Percentiles rank a stretch among this genome's conserved stretches.
These are phyloP conservation scores for Geotrichum carabidarum DNA, from an alignment of 1,139 yeast genomes.

Conservation along the genomic window DNA sequence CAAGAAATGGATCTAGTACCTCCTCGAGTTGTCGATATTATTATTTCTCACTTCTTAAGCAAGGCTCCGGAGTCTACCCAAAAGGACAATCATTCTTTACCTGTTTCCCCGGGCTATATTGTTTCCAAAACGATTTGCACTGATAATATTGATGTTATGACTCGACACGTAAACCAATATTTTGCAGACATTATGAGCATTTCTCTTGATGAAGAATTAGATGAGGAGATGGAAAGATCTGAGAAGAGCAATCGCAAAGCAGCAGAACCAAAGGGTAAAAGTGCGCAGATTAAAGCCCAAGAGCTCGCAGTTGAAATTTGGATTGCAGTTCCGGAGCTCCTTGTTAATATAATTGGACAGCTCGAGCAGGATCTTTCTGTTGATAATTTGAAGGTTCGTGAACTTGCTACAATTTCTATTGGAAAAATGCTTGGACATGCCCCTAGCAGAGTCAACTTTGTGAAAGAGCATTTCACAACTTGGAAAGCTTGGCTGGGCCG, in stretches of 20 bases:
- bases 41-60: slow-evolving; percentile 51
- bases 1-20: slow-evolving; percentile 73
- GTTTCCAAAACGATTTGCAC: slow-evolving; percentile 67
- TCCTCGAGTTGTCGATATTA: slow-evolving; percentile 52
- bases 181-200: slow-evolving; percentile 62
- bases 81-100: slow-evolving; percentile 30
- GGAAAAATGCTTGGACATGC: slow-evolving; percentile 57
- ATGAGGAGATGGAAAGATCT: slow-evolving; percentile 25
- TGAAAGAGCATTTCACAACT: slow-evolving; percentile 53
- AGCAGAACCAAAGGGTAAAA: neutral
- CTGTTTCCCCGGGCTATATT: slow-evolving; percentile 55
- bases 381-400: slow-evolving; percentile 58
- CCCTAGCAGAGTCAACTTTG: slow-evolving; percentile 53
- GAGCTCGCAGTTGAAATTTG: slow-evolving; percentile 62
- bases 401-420: slow-evolving; percentile 66
- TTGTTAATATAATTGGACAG: slow-evolving; percentile 71
- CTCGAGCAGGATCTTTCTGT: slow-evolving; percentile 71
- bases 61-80: slow-evolving; percentile 38
- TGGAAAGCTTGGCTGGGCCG: slow-evolving; percentile 74
- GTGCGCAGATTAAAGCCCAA: slow-evolving; percentile 40
- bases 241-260: neutral
- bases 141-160: slow-evolving; percentile 65
- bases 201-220: slow-evolving; percentile 31
- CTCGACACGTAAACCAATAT: slow-evolving; percentile 72
- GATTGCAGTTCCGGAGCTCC: slow-evolving; percentile 70